Conservation (phyloP, 306 rosid species). For the Lotus japonicus region DNA sequence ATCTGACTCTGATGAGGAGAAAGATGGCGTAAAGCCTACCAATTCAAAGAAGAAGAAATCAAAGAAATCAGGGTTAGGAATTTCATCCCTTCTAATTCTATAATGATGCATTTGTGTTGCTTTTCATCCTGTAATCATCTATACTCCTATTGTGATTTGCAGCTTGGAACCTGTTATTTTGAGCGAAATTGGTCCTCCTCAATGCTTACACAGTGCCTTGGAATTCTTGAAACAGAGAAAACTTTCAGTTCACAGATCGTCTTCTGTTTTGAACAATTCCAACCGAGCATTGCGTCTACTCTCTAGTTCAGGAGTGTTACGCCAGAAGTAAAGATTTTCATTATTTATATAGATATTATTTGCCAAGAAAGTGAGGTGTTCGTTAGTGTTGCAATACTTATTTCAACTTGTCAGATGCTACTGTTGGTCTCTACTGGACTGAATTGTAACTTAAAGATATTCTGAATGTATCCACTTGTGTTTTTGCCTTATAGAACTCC, state of each 20-base stretch:
- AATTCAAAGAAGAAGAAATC: conserved; percentile 47
- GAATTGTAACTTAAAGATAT: conserved; percentile 17
- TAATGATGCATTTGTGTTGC: background rate
- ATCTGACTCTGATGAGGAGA: conserved; percentile 56
- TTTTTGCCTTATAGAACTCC: background rate
- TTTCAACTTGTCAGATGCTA: background rate
- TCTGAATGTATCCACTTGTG: background rate
- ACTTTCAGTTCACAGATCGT: conserved; percentile 64
- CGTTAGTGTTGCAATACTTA: background rate
- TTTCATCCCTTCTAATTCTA: conserved; percentile 4
- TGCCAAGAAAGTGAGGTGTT: background rate
- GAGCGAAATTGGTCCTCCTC: conserved; percentile 52
- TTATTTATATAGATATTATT: background rate
- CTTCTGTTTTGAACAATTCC: conserved; percentile 70
- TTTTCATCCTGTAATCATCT: background rate
- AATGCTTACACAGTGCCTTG: conserved; percentile 56
- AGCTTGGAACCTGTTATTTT: conserved; percentile 57
- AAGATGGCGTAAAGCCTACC: conserved; percentile 31
- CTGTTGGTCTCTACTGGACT: background rate
- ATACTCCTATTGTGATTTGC: conserved; percentile 24
- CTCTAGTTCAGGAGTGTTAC: conserved; percentile 50
- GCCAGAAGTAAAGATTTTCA: conserved; percentile 27
- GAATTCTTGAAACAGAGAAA: conserved; percentile 72
- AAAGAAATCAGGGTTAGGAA: conserved; percentile 56
- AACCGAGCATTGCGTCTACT: conserved; percentile 76